These are phyloP conservation scores for Blastobotrys americana DNA, from an alignment of 805 yeast species.

Conservation along the genomic window DNA sequence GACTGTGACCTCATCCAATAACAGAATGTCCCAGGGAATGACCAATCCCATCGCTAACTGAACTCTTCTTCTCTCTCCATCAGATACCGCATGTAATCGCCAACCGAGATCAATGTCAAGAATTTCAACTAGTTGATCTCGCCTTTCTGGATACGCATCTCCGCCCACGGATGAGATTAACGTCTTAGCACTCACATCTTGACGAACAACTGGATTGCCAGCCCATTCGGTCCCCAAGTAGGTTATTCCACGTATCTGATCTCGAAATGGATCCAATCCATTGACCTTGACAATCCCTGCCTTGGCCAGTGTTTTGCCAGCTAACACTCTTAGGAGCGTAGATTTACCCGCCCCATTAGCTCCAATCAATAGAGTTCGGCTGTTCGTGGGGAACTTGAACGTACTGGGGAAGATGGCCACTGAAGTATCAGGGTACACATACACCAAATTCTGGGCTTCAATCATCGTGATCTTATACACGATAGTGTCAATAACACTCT, in stretches of 20 bases:
- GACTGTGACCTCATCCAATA: conserved; percentile 95
- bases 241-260: conserved; percentile 42
- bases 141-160: conserved; percentile 62
- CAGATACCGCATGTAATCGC: conserved; percentile 89
- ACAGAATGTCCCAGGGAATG: conserved; percentile 79
- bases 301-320: conserved; percentile 83
- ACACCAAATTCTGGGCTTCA: conserved; percentile 55
- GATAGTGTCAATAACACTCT: too few relatives aligned
- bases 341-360: conserved; percentile 98
- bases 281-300: conserved; percentile 65
- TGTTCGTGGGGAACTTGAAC: conserved; percentile 57
- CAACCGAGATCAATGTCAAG: conserved; percentile 81
- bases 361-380: conserved; percentile 75
- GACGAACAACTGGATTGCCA: conserved; percentile 74
- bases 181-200: conserved; percentile 83
- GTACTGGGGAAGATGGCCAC: conserved; percentile 64
- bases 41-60: conserved; percentile 90
- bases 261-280: conserved; percentile 84
- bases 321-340: conserved; percentile 72
- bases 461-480: too few relatives aligned
- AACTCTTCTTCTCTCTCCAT: conserved; percentile 92
- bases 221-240: conserved; percentile 99
- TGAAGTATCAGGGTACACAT: conserved; percentile 55
- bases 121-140: conserved; percentile 66
- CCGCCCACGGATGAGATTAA: conserved; percentile 78